Conservation (phyloP, 176 grass and related monocot species). For the Lolium rigidum region DNA sequence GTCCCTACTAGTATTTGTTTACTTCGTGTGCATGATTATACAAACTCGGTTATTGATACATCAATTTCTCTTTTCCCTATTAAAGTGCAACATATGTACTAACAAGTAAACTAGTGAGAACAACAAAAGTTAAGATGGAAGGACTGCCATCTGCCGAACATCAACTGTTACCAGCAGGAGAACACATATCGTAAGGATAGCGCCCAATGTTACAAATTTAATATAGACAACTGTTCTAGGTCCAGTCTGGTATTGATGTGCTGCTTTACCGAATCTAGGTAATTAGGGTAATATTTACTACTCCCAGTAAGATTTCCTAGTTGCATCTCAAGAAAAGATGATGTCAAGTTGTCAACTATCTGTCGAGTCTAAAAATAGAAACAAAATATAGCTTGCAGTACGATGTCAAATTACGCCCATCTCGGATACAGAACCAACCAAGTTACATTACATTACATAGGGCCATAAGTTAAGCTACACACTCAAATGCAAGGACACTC, state of each 20-base stretch:
- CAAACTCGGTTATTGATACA: not conserved
- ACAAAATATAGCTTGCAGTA: not conserved
- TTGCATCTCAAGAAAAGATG: not conserved
- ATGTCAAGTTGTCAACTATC: not conserved
- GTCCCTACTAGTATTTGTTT: not conserved
- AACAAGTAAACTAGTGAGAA: not conserved
- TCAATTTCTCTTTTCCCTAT: not conserved
- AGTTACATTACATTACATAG: not conserved
- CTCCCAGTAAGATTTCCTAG: not conserved
- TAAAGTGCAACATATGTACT: not conserved
- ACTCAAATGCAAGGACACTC: not conserved
- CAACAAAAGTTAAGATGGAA: slow-evolving; percentile 9
- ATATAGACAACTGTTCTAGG: not conserved
- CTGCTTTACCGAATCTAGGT: not conserved
- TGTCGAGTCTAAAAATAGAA: not conserved
- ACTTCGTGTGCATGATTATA: not conserved
- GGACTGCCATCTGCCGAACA: not conserved
- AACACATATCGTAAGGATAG: not conserved
- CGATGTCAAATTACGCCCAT: not conserved
- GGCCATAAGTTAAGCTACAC: slow-evolving; percentile 15
- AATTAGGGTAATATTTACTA: not conserved
- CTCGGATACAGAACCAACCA: not conserved
- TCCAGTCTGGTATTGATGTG: not conserved
- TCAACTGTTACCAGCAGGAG: slow-evolving; percentile 21
- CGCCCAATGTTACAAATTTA: not conserved